Percentiles rank a stretch among this genome's conserved stretches.
phyloP scores from a whole-genome alignment of 345 rosid species.

The Eucalyptus regnans region DNA sequence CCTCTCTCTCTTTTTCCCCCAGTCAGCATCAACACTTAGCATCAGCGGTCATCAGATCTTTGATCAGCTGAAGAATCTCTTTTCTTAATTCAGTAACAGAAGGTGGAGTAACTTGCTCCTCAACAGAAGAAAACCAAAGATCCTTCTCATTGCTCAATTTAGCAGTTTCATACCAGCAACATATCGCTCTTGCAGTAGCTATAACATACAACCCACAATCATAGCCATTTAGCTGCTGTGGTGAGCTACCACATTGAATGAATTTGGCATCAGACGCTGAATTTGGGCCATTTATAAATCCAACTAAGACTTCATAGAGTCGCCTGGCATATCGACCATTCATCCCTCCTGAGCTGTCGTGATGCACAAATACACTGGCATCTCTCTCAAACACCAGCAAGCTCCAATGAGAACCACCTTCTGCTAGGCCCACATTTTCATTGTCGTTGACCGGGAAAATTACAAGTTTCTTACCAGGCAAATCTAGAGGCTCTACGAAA shows the following conservation, averaged over 20 bases:
- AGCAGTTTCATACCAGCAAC: constrained; percentile 31
- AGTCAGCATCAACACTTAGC: neutral
- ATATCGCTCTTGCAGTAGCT: constrained; percentile 44
- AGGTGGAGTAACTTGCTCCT: constrained; percentile 41
- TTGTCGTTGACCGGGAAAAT: constrained; percentile 75
- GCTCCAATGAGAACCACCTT: constrained; percentile 89
- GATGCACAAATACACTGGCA: constrained; percentile 58
- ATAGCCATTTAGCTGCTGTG: constrained; percentile 53
- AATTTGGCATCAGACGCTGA: constrained; percentile 14
- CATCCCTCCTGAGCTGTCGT: constrained; percentile 42
- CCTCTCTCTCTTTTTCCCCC: neutral
- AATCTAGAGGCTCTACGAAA: constrained; percentile 42
- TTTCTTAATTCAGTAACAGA: constrained; percentile 30
- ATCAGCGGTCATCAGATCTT: constrained; percentile 15
- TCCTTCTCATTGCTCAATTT: constrained; percentile 9
- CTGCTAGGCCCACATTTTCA: constrained; percentile 41
- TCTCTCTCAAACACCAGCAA: constrained; percentile 46
- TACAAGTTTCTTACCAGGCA: constrained; percentile 35
- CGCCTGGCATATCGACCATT: constrained; percentile 23
- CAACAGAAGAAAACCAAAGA: constrained; percentile 56
- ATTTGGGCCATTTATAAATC: constrained; percentile 14
- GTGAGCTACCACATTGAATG: constrained; percentile 35
- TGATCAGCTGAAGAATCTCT: constrained; percentile 49
- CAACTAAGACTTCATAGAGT: constrained; percentile 29
- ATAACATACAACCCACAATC: constrained; percentile 70